phyloP scores from a whole-genome alignment of 2,329 filamentous ascomycete species.

The Berkeleyomyces rouxiae region DNA sequence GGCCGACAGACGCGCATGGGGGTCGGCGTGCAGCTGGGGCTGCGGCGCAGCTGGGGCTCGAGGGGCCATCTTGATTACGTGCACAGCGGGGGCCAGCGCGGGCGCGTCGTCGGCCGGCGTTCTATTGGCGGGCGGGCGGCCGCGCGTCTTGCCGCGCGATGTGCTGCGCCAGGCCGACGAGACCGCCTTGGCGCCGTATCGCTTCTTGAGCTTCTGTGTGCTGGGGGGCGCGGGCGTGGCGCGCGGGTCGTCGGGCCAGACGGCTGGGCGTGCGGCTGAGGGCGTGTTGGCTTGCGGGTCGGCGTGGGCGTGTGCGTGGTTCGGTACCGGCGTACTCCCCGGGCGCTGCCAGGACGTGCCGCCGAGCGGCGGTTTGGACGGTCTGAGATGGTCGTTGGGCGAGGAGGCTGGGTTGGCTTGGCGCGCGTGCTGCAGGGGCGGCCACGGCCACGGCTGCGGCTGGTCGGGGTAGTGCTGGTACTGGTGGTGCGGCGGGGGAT shows the following conservation, averaged over 20 bases:
- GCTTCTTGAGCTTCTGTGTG: slow-evolving; percentile 25
- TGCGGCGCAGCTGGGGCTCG: too few species aligned
- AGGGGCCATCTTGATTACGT: not conserved
- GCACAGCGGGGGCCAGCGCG: not conserved
- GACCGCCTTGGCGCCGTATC: slow-evolving; percentile 68
- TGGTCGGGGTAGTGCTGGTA: not conserved
- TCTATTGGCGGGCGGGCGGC: slow-evolving; percentile 44
- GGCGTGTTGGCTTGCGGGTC: slow-evolving; percentile 45
- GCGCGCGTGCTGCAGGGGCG: not conserved
- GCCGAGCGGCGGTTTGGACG: not conserved
- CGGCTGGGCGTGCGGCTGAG: slow-evolving; percentile 29
- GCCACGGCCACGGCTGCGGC: not conserved
- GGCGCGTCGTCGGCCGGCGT: not conserved
- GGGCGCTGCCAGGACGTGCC: not conserved
- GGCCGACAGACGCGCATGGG: not conserved
- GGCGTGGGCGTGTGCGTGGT: slow-evolving; percentile 36
- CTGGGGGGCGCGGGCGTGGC: slow-evolving; percentile 58
- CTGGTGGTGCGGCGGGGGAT: slow-evolving; percentile 15
- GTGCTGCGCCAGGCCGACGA: slow-evolving; percentile 66
- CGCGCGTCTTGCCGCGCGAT: slow-evolving; percentile 48
- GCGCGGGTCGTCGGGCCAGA: slow-evolving; percentile 51
- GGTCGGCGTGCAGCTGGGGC: not conserved
- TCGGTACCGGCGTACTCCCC: not conserved
- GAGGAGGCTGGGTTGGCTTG: not conserved
- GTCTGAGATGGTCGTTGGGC: not conserved